Base-by-base conservation (phyloP, 495 filamentous ascomycete species). In the Thermothielavioides terrestris region DNA sequence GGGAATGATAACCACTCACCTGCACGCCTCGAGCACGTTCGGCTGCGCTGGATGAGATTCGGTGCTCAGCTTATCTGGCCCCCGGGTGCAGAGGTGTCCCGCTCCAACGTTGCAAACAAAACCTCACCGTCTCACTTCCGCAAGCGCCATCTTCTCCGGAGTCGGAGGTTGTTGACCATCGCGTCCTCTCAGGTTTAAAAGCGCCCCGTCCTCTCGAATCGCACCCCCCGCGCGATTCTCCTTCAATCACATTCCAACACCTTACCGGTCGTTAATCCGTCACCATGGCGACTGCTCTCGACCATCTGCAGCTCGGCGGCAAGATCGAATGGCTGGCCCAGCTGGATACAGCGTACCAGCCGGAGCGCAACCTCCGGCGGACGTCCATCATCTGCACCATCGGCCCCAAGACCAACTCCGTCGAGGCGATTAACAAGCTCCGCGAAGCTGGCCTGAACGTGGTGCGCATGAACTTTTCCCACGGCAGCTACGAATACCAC, bases 321-420 rank as follows among this genome's bases (percentile, higher is more conserved):
- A 71, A 85, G 73, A 85, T 94, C 59, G 85, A 92, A 73, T 98
- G 92, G 92, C 82, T 94, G 56, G 81, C 88, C 61, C 77, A 84
- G 52, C 73, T 82, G 37, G 70, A 79, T 56, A 90, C 88, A 47
- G 82, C 89, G 58, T 84, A 83, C 71, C 75, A 81, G 41, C 89
- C 91, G 26, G 73, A 78, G 39, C 85, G 85, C 73, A 88, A 88
- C 74, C 91, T 90, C 66, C 87, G 92, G 55, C 86, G 94, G 51
- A 94, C 94, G 45, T 95, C 91, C 54, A 98, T 98, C 77, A 95
- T 98, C 68, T 86, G 92, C 71, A 98, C 92, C 64, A 98, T 98
- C 70, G 92, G 92, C 42, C 92, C 92, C 57, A 98, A 98, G 85
- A 97, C 94, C 46, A 98, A 98, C 77, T 94, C 89, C 37, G 85